phyloP scores from a whole-genome alignment of 306 rosid genomes.

The Ceratonia siliqua region DNA sequence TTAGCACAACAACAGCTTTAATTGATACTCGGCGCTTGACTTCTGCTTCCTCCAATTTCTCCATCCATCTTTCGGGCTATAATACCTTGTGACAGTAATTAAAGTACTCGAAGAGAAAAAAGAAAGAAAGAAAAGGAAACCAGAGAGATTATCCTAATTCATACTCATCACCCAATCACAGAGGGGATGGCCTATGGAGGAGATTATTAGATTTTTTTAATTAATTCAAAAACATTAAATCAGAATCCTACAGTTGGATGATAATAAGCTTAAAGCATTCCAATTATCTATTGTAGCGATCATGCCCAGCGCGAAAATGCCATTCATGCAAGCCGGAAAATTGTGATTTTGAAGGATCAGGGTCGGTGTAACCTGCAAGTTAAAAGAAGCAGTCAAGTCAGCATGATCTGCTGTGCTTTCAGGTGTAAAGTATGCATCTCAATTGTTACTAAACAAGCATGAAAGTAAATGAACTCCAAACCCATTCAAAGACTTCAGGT shows the following conservation, averaged over 20 bases:
- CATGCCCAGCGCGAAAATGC: conserved; percentile 97
- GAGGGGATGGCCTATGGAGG: conserved; percentile 1
- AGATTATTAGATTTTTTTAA: neutral
- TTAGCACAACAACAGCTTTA: conserved; percentile 63
- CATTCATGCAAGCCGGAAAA: conserved; percentile 78
- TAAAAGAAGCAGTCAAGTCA: conserved; percentile 34
- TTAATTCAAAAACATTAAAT: conserved; percentile 24
- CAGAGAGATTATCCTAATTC: conserved; percentile 3
- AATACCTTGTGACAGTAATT: conserved; percentile 32
- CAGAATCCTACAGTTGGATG: conserved; percentile 87
- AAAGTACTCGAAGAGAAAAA: conserved; percentile 24
- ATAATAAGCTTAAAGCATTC: conserved; percentile 95
- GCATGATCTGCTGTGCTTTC: conserved; percentile 31
- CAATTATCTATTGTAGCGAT: conserved; percentile 96
- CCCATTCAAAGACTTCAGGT: conserved; percentile 88
- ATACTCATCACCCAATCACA: conserved; percentile 25
- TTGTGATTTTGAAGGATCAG: conserved; percentile 62
- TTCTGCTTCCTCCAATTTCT: conserved; percentile 90
- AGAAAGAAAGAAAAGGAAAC: neutral
- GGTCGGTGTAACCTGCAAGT: conserved; percentile 72
- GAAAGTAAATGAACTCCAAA: conserved; percentile 88
- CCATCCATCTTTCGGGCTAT: conserved; percentile 94
- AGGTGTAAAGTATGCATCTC: conserved; percentile 21
- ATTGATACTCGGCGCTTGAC: conserved; percentile 72
- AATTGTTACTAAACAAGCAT: conserved; percentile 65